Base-by-base conservation (phyloP, 805 yeast species). In the Ogataea nakhonphanomensis region DNA sequence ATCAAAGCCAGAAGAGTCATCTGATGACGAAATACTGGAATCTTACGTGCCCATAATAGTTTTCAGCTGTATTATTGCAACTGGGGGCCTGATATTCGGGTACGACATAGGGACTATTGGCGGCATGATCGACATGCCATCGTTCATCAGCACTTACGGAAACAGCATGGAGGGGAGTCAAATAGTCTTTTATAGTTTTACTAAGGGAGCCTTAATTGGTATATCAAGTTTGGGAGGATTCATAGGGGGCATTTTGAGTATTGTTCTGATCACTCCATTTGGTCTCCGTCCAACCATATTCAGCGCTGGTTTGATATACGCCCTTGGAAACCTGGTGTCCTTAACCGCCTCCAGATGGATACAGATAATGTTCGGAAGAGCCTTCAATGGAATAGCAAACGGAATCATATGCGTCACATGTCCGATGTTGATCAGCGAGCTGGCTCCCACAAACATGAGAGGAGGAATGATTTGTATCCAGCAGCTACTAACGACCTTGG, bases 101-200 rank as follows among this genome's bases (percentile, higher is more conserved):
- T 62, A 54, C 43, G 69, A 65, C 48, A 61, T 64, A 24, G 69
- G 69, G 1, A 59, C 60, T 1, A 50, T 65, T 33, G 68, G 68
- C 5, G 68, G 66, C 0, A 25, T 62, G 17, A 42, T 63, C 10
- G 61, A 59, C 30, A 45, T 61, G 36, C 59, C 64, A 4, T 26
- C 51, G 4, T 64, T 64, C 40, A 41, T 30, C 23, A 6, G 12
- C 3, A 43, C 35, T 0, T 62, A 40, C 49, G 66, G 64, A 1
- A 57, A 62, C 32, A 38, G 39, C 29, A 7, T 37, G 7, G 21
- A 25, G 6, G 26, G 30, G 1, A 22, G 13, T 2, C 17, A 26
- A 5, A 42, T 41, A 0, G 13, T 35, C 5, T 57, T 60, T 29
- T 33, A 44, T 20, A 49, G 55, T 17, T 34, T 51, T 11, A 58